These are phyloP conservation scores for Isoetes engelmannii DNA, from an alignment of 83 land plant genomes.

Conservation along the genomic window DNA sequence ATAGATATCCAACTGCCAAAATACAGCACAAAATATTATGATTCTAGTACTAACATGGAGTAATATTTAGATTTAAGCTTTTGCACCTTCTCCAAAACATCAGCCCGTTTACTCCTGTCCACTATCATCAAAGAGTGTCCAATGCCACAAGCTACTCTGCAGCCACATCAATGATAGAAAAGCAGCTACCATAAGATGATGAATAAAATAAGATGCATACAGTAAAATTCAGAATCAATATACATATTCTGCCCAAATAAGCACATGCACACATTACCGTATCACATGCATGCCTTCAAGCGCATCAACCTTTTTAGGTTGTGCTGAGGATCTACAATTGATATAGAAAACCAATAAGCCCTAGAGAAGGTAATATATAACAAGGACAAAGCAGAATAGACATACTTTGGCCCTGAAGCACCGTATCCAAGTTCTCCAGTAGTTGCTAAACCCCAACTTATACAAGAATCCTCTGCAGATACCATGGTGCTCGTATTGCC, in stretches of 20 bases:
- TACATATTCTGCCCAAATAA: not conserved
- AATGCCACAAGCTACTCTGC: conserved; percentile 85
- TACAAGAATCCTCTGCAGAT: conserved; percentile 91
- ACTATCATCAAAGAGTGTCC: conserved; percentile 72
- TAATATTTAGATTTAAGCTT: not conserved
- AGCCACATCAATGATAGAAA: not conserved
- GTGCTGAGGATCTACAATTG: conserved; percentile 72
- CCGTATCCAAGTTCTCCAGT: conserved; percentile 96
- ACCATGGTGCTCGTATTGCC: conserved; percentile 69
- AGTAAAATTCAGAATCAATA: not conserved
- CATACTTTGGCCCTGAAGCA: conserved; percentile 81
- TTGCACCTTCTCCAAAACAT: conserved; percentile 66
- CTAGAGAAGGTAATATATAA: not conserved
- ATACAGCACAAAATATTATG: not conserved
- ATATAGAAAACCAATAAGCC: not conserved
- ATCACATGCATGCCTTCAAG: conserved; percentile 89
- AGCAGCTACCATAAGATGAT: not conserved
- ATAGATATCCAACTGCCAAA: conserved; percentile 13
- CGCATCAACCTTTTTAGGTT: conserved; percentile 77
- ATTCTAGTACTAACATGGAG: not conserved
- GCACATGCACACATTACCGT: conserved; percentile 34
- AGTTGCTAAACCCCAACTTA: conserved; percentile 81
- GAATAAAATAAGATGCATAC: not conserved
- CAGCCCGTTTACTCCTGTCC: conserved; percentile 49
- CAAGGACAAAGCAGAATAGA: not conserved